Evolutionary conservation across 2,329 filamentous ascomycete species (phyloP).

Genomic region (Fusarium sp.): DNA sequence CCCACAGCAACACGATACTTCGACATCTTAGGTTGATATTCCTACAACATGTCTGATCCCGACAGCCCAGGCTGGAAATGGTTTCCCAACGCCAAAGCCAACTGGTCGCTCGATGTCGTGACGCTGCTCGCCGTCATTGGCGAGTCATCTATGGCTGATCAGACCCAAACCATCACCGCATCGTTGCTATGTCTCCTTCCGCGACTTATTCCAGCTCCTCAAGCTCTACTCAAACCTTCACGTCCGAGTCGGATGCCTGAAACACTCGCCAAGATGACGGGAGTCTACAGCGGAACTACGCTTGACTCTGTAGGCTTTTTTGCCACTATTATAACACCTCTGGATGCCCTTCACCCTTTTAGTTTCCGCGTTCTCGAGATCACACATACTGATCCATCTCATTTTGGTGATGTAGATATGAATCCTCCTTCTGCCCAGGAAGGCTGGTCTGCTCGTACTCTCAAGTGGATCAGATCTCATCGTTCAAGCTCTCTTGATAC

Average conservation of each 20-base stretch:
- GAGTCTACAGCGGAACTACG: conserved; percentile 68
- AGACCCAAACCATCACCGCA: conserved; percentile 70
- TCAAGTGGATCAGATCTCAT: conserved; percentile 28
- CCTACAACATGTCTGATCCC: conserved; percentile 45
- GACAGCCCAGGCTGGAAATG: conserved; percentile 53
- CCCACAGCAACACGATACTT: background rate
- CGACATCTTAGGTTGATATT: background rate
- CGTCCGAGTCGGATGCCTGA: conserved; percentile 69
- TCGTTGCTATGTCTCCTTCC: conserved; percentile 69
- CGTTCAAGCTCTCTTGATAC: background rate
- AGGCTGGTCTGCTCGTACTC: conserved; percentile 18
- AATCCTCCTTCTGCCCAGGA: conserved; percentile 11
- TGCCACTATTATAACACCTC: conserved; percentile 69
- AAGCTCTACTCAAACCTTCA: conserved; percentile 69
- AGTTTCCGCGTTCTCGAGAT: conserved; percentile 64
- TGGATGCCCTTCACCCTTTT: conserved; percentile 63
- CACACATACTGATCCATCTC: conserved; percentile 54
- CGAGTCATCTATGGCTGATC: conserved; percentile 69
- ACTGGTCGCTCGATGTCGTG: conserved; percentile 71
- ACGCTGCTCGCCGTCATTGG: conserved; percentile 73
- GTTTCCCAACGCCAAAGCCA: conserved; percentile 58
- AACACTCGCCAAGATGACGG: conserved; percentile 66
- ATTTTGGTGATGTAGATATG: conserved; percentile 27
- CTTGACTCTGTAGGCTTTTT: conserved; percentile 71
- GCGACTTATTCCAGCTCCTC: conserved; percentile 71